Percentiles rank a stretch among this genome's conserved stretches.
Conservation (phyloP, 1,284 basidiomycete genomes). For the Binderoboletus segoi region DNA sequence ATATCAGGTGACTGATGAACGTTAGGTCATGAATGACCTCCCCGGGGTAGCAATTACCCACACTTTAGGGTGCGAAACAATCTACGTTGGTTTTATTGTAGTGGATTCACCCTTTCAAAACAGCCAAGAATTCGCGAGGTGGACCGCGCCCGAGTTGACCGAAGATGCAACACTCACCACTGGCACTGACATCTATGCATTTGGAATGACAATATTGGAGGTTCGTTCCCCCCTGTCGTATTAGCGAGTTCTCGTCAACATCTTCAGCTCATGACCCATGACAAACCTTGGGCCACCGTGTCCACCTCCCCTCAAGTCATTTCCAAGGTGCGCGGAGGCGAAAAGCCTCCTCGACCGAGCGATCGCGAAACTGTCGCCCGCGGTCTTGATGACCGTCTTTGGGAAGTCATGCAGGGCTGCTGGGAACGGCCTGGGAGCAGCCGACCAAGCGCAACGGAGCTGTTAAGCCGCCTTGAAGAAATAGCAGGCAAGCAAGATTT, state of each 20-base stretch:
- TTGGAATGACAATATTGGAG: conserved; percentile 58
- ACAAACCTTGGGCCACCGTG: conserved; percentile 49
- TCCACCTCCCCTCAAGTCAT: conserved; percentile 53
- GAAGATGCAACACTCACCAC: conserved; percentile 50
- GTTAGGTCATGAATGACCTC: conserved; percentile 57
- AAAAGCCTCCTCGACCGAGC: conserved; percentile 45
- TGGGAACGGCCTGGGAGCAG: too few relatives aligned
- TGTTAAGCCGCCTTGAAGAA: too few relatives aligned
- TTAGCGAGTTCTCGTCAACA: too few relatives aligned
- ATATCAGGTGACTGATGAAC: conserved; percentile 9
- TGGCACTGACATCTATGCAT: conserved; percentile 55
- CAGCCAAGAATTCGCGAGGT: conserved; percentile 47
- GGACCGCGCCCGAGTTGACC: conserved; percentile 61
- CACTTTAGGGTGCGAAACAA: conserved; percentile 43
- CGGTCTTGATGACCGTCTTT: conserved; percentile 50
- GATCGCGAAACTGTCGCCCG: conserved; percentile 38
- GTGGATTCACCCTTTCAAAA: too few relatives aligned
- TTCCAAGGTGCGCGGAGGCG: conserved; percentile 43
- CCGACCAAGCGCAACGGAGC: too few relatives aligned
- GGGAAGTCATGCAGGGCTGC: conserved; percentile 47
- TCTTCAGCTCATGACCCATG: conserved; percentile 55
- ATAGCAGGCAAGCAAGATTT: too few relatives aligned
- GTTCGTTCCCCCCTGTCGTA: conserved; percentile 28
- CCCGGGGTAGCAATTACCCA: conserved; percentile 56
- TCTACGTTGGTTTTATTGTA: background rate